Base-by-base conservation (phyloP, 1,284 basidiomycete species). In the Lentinula novae-zelandiae region DNA sequence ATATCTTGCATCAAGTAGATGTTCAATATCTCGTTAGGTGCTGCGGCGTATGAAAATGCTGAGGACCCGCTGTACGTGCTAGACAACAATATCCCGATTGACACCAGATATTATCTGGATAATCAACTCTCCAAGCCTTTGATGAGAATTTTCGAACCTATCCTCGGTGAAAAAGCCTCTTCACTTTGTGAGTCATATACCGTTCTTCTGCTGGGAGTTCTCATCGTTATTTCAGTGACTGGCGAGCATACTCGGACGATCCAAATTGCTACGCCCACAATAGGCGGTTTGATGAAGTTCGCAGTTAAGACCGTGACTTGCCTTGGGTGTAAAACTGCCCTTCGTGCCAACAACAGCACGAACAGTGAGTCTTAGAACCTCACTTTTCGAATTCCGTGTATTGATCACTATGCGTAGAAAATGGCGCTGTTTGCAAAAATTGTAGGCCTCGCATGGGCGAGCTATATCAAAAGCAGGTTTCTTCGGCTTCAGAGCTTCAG, bases 11-110 rank as follows among this genome's bases (percentile, higher is more conserved):
- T 31, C 40, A 55, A 34, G 39, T 12, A 6, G 12, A 13, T 3
- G 48, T 8, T 50, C 53, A 62, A 20, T 58, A 36, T 15, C 9
- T 31, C 15, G 42, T 9, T 63, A 93, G 93, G 93, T 67, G 95
- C 96, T 31, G 93, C 95, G n/a, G 95, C 95, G 15, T 98, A 96
- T 66, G 96, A 98, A 71, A 97, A 97, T 73, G 96, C 95, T 0
- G 95, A 98, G 71, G 95, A 98, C 70, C 95, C 95, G 0, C 82
- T 98, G 59, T 98, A 93, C 67, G 95, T 98, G 6, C 82, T 98
- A 20, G 95, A 98, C 73, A 93, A 98, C 75, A 98, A 94, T 70
- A 86, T 98, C 46, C 95, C 95, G 0, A 95, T 98, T 62, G 95
- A 98, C 71, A 98, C 96, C 2, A 90, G 92, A 68, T 97, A 98